A percentile compares a stretch with the other conserved stretches of the same genome.
phyloP scores from a whole-genome alignment of 2,329 filamentous ascomycete species.

The Aspergillus neoniger region DNA sequence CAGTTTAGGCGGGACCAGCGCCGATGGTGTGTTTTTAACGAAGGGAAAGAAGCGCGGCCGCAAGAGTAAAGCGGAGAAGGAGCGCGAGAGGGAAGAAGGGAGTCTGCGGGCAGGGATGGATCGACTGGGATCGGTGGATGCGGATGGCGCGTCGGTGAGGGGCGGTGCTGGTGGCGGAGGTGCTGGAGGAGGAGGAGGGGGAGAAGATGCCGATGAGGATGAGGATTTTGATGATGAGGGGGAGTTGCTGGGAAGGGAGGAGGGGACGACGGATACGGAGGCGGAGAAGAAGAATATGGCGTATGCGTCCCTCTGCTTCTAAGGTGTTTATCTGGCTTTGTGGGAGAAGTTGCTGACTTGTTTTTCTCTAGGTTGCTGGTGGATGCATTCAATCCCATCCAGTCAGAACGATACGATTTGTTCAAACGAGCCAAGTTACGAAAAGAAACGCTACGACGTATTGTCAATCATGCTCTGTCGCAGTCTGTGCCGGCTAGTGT shows the following conservation, averaged over 20 bases:
- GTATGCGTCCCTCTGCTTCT: no score
- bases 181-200: slow-evolving; percentile 46
- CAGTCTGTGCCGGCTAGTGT: slow-evolving; percentile 67
- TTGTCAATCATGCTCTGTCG: slow-evolving; percentile 68
- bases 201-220: slow-evolving; percentile 53
- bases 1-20: slow-evolving; percentile 41
- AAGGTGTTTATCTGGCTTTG: no score
- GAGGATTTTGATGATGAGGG: slow-evolving; percentile 53
- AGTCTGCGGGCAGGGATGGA: slow-evolving; percentile 29
- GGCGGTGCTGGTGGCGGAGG: slow-evolving; percentile 31
- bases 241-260: slow-evolving; percentile 48
- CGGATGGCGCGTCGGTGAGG: slow-evolving; percentile 34
- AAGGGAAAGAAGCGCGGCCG: slow-evolving; percentile 39
- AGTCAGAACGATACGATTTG: slow-evolving; percentile 51
- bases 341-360: no score
- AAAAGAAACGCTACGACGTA: slow-evolving; percentile 53
- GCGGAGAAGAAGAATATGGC: slow-evolving; percentile 55
- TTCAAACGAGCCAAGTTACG: slow-evolving; percentile 54
- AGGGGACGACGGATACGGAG: slow-evolving; percentile 49
- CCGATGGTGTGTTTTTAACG: slow-evolving; percentile 36
- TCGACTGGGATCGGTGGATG: slow-evolving; percentile 37
- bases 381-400: slow-evolving; percentile 50
- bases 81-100: slow-evolving; percentile 34
- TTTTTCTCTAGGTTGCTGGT: slow-evolving; percentile 42
- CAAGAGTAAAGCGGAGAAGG: slow-evolving; percentile 43